Conservation (phyloP, 805 yeast genomes). For the Schizosaccharomyces osmophilus region DNA sequence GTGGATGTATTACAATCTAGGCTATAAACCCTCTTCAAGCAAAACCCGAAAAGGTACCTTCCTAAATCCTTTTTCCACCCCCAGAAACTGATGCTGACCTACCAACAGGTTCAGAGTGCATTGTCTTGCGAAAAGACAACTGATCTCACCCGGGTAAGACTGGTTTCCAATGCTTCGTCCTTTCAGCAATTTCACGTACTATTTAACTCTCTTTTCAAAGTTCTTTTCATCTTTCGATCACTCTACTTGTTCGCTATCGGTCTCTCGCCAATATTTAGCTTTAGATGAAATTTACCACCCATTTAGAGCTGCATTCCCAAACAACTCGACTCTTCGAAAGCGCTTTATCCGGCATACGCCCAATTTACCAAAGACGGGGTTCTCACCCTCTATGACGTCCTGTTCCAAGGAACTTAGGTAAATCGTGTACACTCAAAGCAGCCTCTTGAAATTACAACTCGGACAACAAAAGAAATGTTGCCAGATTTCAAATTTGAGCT, state of each 20-base stretch:
- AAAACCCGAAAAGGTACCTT: conserved; percentile 13
- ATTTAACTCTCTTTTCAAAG: conserved; percentile 23
- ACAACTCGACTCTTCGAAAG: conserved; percentile 17
- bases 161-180: conserved; percentile 20
- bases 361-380: conserved; percentile 17
- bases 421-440: conserved; percentile 13
- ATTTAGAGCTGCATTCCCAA: conserved; percentile 21
- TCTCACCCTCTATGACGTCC: conserved; percentile 22
- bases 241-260: conserved; percentile 25
- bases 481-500: conserved; percentile 23
- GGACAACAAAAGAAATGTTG: conserved; percentile 12
- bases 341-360: conserved; percentile 14
- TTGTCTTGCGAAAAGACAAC: conserved; percentile 12
- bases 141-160: conserved; percentile 13
- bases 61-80: conserved; percentile 15
- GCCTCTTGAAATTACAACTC: conserved; percentile 20
- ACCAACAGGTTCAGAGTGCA: conserved; percentile 6
- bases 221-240: conserved; percentile 24
- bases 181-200: conserved; percentile 23
- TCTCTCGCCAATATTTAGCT: conserved; percentile 24
- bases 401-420: conserved; percentile 19
- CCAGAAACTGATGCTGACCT: conserved; percentile 19
- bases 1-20: conserved; percentile 2
- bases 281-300: conserved; percentile 20
- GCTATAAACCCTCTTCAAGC: conserved; percentile 10